Evolutionary conservation across 805 yeast species (phyloP), one percentile per base, ranked within the genome.

Genomic region (Nakazawaea populi): DNA sequence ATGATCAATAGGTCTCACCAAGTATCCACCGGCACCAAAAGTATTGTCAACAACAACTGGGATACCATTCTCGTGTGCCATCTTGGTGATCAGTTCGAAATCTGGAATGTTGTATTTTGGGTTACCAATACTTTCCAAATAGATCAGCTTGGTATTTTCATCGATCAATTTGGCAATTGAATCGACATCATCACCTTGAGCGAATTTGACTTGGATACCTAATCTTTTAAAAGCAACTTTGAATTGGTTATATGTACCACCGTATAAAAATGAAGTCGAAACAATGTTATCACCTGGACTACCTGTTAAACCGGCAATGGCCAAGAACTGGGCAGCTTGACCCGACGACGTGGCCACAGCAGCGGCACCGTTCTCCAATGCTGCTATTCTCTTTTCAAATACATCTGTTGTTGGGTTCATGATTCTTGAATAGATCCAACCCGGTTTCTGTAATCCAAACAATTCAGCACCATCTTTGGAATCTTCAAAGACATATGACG

Each of bases 161-260:
- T 90, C 97, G 56, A 90, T 82, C 54, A 79, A 70, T 58, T 78
- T 76, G 57, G 78, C 91, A 64, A 89, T 84, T 53, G 82, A 87
- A 53, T 80, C 90, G n/a, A 72, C 69, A 36, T 71, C 66, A 64
- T 89, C 96, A 60, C 96, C 96, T 39, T 83, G 70, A 48, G 90
- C 96, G 62, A 91, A 91, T 62, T 90, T 79, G 48, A 87, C 78
- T 63, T 87, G 89, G 58, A 92, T 85, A 34, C 97, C 97, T 49
- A 90, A 73, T 64, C 95, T 80, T 71, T 88, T 87, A 76, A 92
- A 87, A 27, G 94, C 84, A 58, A 89, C 95, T 69, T 89, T 90
- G 76, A 92, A 88, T 68, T 92, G 96, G 68, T 92, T 92, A 73
- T 85, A 90, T 52, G 97, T 91, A 62, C 99, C 99, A 58, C 99